Evolutionary conservation across 177 flowering plant species (phyloP).

Genomic region (Vitis hybrid): DNA sequence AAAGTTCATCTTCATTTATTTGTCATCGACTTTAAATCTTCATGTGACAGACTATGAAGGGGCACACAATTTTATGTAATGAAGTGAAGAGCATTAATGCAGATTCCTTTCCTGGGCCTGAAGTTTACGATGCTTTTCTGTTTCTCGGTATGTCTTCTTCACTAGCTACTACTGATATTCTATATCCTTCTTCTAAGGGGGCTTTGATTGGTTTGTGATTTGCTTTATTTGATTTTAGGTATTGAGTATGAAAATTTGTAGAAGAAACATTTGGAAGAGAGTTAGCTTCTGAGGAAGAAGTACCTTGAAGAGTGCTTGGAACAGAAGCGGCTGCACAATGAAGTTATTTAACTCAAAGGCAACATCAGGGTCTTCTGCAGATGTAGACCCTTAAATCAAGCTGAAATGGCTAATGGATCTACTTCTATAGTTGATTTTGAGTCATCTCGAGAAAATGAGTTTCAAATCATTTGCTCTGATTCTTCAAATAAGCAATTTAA

Average conservation of each 20-base stretch:
- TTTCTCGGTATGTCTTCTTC: constrained; percentile 41
- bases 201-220: not conserved
- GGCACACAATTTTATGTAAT: constrained; percentile 36
- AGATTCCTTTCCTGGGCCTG: constrained; percentile 40
- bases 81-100: constrained; percentile 43
- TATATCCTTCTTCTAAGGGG: not conserved
- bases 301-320: constrained; percentile 54
- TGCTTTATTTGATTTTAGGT: constrained; percentile 32
- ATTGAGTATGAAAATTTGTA: constrained; percentile 51
- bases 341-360: constrained; percentile 85
- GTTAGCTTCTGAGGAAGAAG: too few species aligned
- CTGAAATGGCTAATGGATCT: constrained; percentile 54
- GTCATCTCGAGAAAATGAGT: constrained; percentile 58
- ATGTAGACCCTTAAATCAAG: constrained; percentile 72
- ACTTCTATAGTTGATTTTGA: constrained; percentile 63
- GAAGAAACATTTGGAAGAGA: constrained; percentile 36
- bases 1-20: too few species aligned
- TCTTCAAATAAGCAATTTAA: constrained; percentile 75
- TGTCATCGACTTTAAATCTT: not conserved
- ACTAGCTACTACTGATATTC: not conserved
- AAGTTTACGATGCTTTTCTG: constrained; percentile 37
- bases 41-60: constrained; percentile 47
- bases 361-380: constrained; percentile 91
- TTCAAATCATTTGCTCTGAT: constrained; percentile 63
- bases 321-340: constrained; percentile 72